Conservation (phyloP, 2,329 filamentous ascomycete genomes). For the Fusarium veterinarium region DNA sequence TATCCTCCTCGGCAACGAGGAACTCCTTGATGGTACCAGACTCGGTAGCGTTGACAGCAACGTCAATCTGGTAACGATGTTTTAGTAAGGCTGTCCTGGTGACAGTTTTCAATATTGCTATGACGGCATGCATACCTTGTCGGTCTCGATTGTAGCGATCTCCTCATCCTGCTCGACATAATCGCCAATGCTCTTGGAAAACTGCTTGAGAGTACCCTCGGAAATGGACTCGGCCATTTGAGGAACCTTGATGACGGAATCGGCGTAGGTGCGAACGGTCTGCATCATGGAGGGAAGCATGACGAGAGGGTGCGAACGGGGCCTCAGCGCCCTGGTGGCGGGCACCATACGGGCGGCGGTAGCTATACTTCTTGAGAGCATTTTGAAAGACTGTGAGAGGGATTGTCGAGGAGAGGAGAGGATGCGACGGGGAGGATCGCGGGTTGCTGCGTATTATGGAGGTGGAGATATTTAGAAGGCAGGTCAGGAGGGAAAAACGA, state of each 20-base stretch:
- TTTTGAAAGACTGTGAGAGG: conserved; percentile 41
- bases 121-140: conserved; percentile 75
- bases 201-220: conserved; percentile 96
- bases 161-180: conserved; percentile 96
- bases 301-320: conserved; percentile 46
- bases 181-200: conserved; percentile 91
- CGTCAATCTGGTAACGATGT: conserved; percentile 77
- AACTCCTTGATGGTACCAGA: conserved; percentile 93
- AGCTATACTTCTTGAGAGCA: conserved; percentile 58
- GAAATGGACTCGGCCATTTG: conserved; percentile 99
- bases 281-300: conserved; percentile 66
- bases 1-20: conserved; percentile 92
- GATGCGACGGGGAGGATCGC: conserved; percentile 10
- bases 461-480: conserved; percentile 13
- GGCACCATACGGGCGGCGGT: conserved; percentile 58
- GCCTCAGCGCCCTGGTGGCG: conserved; percentile 55
- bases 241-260: conserved; percentile 90
- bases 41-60: conserved; percentile 93
- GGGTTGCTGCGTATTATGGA: conserved; percentile 5
- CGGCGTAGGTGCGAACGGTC: conserved; percentile 74
- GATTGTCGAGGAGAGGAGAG: neutral
- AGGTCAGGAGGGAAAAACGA: conserved; percentile 38
- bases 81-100: conserved; percentile 11
- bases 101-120: neutral
- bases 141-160: conserved; percentile 98